These are phyloP conservation scores for Wallacemonas sp. DNA, from an alignment of 208 protist genomes.

Conservation along the genomic window DNA sequence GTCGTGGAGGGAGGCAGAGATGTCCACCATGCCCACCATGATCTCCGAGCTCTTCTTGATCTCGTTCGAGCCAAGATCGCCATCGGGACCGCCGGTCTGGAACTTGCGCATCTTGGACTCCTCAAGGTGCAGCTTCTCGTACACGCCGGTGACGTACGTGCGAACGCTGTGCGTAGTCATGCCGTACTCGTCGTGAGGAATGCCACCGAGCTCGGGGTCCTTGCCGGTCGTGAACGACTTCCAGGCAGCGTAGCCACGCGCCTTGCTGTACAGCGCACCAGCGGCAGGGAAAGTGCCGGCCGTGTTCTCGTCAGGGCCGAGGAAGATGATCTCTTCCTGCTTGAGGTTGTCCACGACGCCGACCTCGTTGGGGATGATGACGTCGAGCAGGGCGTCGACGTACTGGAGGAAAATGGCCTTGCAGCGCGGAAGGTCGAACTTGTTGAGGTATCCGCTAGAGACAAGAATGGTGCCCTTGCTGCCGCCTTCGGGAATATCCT, in stretches of 20 bases:
- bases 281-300: constrained; percentile 82
- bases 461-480: constrained; percentile 95
- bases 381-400: constrained; percentile 92
- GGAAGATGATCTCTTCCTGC: constrained; percentile 93
- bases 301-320: constrained; percentile 96
- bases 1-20: constrained; percentile 93
- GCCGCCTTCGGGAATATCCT: constrained; percentile 97
- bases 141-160: constrained; percentile 90
- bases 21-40: constrained; percentile 93
- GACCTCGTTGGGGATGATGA: constrained; percentile 77
- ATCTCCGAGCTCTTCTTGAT: constrained; percentile 93
- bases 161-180: constrained; percentile 96
- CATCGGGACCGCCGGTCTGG: constrained; percentile 96
- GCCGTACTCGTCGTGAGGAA: constrained; percentile 94
- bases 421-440: constrained; percentile 67
- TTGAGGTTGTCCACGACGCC: constrained; percentile 83
- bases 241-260: constrained; percentile 88
- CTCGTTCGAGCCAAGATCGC: constrained; percentile 96
- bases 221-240: constrained; percentile 97
- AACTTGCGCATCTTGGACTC: constrained; percentile 92
- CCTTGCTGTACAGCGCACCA: constrained; percentile 78
- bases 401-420: constrained; percentile 93
- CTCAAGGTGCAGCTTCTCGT: constrained; percentile 83
- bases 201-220: constrained; percentile 88
- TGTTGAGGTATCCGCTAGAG: constrained; percentile 67